These are phyloP conservation scores for Parathielavia hyrcaniae DNA, from an alignment of 495 filamentous ascomycete genomes.

Conservation along the genomic window DNA sequence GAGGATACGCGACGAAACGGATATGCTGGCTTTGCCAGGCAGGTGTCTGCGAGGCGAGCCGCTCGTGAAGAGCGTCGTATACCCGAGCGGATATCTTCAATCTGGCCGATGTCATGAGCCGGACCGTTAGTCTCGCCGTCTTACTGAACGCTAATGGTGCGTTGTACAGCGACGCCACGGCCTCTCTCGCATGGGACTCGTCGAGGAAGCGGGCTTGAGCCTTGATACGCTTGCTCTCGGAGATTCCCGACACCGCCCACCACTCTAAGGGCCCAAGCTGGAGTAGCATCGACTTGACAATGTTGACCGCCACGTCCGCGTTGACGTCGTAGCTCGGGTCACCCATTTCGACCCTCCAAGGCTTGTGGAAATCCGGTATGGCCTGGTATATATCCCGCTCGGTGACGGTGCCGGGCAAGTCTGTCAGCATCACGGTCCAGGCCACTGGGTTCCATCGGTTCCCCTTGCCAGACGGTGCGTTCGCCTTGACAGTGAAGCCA, in stretches of 20 bases:
- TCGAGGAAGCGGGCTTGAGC: constrained; percentile 32
- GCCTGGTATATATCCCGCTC: constrained; percentile 15
- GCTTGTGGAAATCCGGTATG: constrained; percentile 16
- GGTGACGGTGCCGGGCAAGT: constrained; percentile 20
- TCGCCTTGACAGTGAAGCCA: constrained; percentile 7
- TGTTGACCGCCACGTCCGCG: constrained; percentile 9
- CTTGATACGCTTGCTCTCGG: constrained; percentile 27
- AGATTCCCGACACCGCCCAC: constrained; percentile 25
- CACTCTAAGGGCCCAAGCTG: constrained; percentile 30
- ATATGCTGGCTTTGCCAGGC: constrained; percentile 28
- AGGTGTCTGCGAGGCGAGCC: constrained; percentile 30
- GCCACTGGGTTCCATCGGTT: not conserved
- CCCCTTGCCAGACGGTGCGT: not conserved
- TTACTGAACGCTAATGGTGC: constrained; percentile 20
- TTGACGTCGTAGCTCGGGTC: constrained; percentile 20
- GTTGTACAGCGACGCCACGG: constrained; percentile 24
- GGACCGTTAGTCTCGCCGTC: constrained; percentile 29
- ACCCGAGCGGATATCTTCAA: constrained; percentile 33
- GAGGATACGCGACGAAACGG: constrained; percentile 28
- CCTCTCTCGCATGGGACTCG: constrained; percentile 30
- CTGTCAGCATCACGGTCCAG: constrained; percentile 27
- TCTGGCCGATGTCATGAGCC: constrained; percentile 31
- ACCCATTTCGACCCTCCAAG: constrained; percentile 21
- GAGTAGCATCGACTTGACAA: constrained; percentile 28
- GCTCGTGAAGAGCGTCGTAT: constrained; percentile 33